Evolutionary conservation across 345 rosid genomes (phyloP).

Genomic region (Microcos paniculata): DNA sequence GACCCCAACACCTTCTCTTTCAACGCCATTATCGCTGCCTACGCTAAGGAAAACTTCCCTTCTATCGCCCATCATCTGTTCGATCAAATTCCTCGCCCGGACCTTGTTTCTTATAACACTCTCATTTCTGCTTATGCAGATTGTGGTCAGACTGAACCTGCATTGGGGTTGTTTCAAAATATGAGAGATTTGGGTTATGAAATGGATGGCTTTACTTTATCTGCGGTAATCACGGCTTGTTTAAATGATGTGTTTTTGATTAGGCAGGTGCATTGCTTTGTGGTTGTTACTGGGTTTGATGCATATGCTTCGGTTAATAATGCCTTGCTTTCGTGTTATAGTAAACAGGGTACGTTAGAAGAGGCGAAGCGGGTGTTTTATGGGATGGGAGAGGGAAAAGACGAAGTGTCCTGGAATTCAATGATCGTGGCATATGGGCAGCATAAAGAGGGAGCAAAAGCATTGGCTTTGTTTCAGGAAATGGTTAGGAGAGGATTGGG

Average conservation of each 20-base stretch:
- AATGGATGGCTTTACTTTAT: slow-evolving; percentile 74
- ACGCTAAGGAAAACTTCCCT: slow-evolving; percentile 44
- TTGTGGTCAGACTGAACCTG: slow-evolving; percentile 40
- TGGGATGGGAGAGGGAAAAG: slow-evolving; percentile 56
- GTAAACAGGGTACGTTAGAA: slow-evolving; percentile 59
- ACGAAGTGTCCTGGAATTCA: slow-evolving; percentile 93
- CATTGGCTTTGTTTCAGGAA: slow-evolving; percentile 63
- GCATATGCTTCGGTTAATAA: slow-evolving; percentile 72
- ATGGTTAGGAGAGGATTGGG: slow-evolving; percentile 53
- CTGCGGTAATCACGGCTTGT: slow-evolving; percentile 69
- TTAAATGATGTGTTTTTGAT: slow-evolving; percentile 44
- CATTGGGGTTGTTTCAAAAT: slow-evolving; percentile 49
- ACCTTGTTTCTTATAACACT: slow-evolving; percentile 75
- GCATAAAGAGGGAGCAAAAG: slow-evolving; percentile 65
- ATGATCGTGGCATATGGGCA: slow-evolving; percentile 91
- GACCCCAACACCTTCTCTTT: slow-evolving; percentile 74
- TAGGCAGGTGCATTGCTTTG: slow-evolving; percentile 64
- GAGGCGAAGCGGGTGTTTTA: slow-evolving; percentile 62
- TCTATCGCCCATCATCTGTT: slow-evolving; percentile 60
- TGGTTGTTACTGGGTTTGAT: slow-evolving; percentile 59
- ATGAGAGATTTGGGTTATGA: slow-evolving; percentile 55
- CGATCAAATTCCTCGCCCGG: slow-evolving; percentile 79
- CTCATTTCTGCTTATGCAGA: slow-evolving; percentile 75
- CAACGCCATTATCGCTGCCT: slow-evolving; percentile 60
- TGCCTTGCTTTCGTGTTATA: slow-evolving; percentile 60